Evolutionary conservation across 2,329 filamentous ascomycete genomes (phyloP).

Genomic region (Dendrostoma leiphaemia): DNA sequence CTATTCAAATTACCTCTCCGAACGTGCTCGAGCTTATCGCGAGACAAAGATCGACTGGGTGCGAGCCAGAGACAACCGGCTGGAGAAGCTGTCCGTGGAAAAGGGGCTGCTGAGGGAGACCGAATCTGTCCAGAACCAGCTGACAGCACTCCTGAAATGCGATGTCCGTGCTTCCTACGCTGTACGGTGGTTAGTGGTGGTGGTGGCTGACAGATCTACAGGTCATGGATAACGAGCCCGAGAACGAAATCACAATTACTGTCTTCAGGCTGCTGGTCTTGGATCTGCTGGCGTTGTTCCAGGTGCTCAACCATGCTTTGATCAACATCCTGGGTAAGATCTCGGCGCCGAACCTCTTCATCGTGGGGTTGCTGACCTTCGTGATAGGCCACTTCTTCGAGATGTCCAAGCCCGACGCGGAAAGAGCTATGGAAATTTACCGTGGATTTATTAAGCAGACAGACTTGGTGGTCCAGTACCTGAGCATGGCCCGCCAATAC

Average conservation of each 20-base stretch:
- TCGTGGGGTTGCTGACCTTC: slow-evolving; percentile 22
- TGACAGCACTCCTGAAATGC: slow-evolving; percentile 81
- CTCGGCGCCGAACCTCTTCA: neutral
- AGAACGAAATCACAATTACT: slow-evolving; percentile 95
- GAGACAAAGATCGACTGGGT: slow-evolving; percentile 91
- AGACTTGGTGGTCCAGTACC: slow-evolving; percentile 86
- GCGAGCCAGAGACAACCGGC: slow-evolving; percentile 72
- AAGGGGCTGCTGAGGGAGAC: slow-evolving; percentile 92
- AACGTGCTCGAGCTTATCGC: slow-evolving; percentile 77
- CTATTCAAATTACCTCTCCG: slow-evolving; percentile 83
- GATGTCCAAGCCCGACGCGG: slow-evolving; percentile 92
- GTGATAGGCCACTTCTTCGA: slow-evolving; percentile 89
- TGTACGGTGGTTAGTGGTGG: neutral
- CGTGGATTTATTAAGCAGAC: slow-evolving; percentile 89
- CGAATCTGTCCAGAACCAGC: slow-evolving; percentile 84
- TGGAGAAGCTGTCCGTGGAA: slow-evolving; percentile 84
- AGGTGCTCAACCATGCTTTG: slow-evolving; percentile 93
- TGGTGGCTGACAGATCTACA: slow-evolving; percentile 11
- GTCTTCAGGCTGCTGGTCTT: slow-evolving; percentile 89
- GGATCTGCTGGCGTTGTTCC: slow-evolving; percentile 86
- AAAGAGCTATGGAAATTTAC: slow-evolving; percentile 88
- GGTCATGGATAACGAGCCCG: slow-evolving; percentile 83
- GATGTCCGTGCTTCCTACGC: slow-evolving; percentile 60
- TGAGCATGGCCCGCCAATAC: slow-evolving; percentile 82
- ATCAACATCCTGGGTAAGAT: slow-evolving; percentile 88